Base-by-base conservation (phyloP, 169 alveolate species). In the Plasmodium chabaudi region DNA sequence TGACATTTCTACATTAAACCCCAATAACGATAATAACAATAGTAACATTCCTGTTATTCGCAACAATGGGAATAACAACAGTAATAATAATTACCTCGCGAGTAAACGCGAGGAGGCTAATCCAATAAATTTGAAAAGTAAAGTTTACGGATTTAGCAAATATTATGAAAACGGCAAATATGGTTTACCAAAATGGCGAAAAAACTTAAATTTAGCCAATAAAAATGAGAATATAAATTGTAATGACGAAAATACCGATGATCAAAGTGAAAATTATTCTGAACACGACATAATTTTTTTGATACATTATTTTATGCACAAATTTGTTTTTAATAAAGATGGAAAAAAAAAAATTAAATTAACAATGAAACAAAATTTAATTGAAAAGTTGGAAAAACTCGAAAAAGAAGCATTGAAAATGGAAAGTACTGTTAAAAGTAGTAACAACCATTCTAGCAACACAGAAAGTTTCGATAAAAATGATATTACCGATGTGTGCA, bases 281-380 rank as follows among this genome's bases (percentile, higher is more conserved):
- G 82, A 79, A 79, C 63, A 65, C 6, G 89, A 79, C 13, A 65
- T 79, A 59, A 34, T 79, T 39, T 65, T 65, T 51, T 6, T 79
- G 15, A 47, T 79, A 25, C 60, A 65, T 27, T 79, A 79, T 67
- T 79, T 79, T 79, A 55, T 79, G 72, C n/a, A 39, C 9, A 79
- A 79, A 23, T 79, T 34, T 47, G 44, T 79, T 39, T 67, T 79
- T 79, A 65, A 47, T 10, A 79, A 67, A 51, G 65, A 79, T 7
- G 68, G 42, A 10, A 67, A 79, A 46, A 79, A 49, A 10, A 56
- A 49, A 21, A 5, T 51, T 47, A 67, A 79, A 34, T n/a, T 65
- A 46, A 67, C 46, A 19, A 70, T 19, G 5, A 55, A 55, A 47
- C 65, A 15, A 46, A 42, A 69, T 12, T 10, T 55, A 17, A n/a